A percentile compares a stretch with the other conserved stretches of the same genome.
phyloP scores from a whole-genome alignment of 805 yeast species.

The Myxozyma nipponensis region DNA sequence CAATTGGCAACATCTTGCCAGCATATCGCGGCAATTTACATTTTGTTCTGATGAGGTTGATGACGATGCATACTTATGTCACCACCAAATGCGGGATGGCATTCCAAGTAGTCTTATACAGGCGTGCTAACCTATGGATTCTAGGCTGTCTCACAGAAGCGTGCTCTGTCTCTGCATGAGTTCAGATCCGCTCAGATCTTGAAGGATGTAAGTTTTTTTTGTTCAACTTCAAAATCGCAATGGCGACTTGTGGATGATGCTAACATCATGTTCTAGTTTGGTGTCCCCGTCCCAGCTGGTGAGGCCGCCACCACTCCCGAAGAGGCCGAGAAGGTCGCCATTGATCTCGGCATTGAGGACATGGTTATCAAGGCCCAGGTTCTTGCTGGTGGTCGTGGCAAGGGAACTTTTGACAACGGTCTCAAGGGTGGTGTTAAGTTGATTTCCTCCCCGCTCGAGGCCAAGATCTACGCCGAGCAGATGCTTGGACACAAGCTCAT shows the following conservation, averaged over 20 bases:
- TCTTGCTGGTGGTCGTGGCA: slow-evolving; percentile 99
- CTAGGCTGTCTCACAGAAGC: slow-evolving; percentile 37
- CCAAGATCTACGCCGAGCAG: slow-evolving; percentile 75
- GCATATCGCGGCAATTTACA: too few species aligned
- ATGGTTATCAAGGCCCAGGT: slow-evolving; percentile 98
- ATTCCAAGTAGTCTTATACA: too few species aligned
- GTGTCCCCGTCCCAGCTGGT: slow-evolving; percentile 88
- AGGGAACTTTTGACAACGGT: slow-evolving; percentile 95
- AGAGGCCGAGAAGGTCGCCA: slow-evolving; percentile 81
- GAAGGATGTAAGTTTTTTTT: slow-evolving; percentile 38
- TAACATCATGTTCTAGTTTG: slow-evolving; percentile 48
- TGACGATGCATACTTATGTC: too few species aligned
- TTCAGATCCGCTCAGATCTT: slow-evolving; percentile 89
- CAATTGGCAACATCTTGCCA: too few species aligned
- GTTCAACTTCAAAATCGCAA: neutral
- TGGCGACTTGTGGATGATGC: too few species aligned
- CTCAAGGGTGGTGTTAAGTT: slow-evolving; percentile 95
- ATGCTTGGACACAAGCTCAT: slow-evolving; percentile 90
- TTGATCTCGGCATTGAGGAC: slow-evolving; percentile 64
- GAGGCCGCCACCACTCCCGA: slow-evolving; percentile 85
- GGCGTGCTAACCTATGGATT: too few species aligned
- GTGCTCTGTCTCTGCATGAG: slow-evolving; percentile 90
- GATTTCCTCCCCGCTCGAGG: slow-evolving; percentile 80
- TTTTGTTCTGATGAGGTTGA: too few species aligned
- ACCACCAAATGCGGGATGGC: too few species aligned